Base-by-base conservation (phyloP, 2,329 filamentous ascomycete genomes). In the Plectosphaerella sp. region DNA sequence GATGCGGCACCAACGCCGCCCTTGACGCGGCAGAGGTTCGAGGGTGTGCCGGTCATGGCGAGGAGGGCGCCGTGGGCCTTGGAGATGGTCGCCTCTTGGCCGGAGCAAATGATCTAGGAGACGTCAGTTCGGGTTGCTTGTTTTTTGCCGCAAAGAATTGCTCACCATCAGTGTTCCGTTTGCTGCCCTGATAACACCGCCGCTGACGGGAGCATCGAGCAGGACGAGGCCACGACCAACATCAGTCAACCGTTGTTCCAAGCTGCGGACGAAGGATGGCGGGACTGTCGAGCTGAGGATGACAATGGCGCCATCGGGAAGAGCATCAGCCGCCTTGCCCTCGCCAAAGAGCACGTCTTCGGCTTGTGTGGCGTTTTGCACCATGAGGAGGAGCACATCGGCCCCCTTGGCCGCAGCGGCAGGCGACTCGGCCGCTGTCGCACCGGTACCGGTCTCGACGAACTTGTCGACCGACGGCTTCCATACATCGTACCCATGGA, bases 1-100 rank as follows among this genome's bases (percentile, higher is more conserved):
- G 75, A 79, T 5, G 78, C 79, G 5, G 72, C 72, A 24, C 76
- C 76, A 46, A 82, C 68, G 2, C 73, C 77, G 2, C 79, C 79
- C 14, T 70, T 63, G 9, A 82, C 74, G 16, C 73, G 68, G 60
- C 78, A 80, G 10, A 71, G 54, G 47, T 69, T 71, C 50, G 51
- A 61, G 5, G 41, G 4, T 18, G 41, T 43, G 16, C 41, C 16
- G 18, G 65, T 61, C 61, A 70, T 62, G 36, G 65, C 62, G 2
- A 59, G 50, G 2, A 70, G 56, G 1, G 63, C 52, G n/a, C 55
- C 37, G 14, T 60, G 52, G 8, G 56, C 58, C 22, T 56, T 57
- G 1, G 53, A 45, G 8, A 68, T 45, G 5, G 55, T 50, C 2
- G 50, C 48, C 7, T 55, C 49, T 4, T 59, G 45, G 1, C 66